Evolutionary conservation across 805 yeast genomes (phyloP).

Genomic region (Metschnikowia shivogae): DNA sequence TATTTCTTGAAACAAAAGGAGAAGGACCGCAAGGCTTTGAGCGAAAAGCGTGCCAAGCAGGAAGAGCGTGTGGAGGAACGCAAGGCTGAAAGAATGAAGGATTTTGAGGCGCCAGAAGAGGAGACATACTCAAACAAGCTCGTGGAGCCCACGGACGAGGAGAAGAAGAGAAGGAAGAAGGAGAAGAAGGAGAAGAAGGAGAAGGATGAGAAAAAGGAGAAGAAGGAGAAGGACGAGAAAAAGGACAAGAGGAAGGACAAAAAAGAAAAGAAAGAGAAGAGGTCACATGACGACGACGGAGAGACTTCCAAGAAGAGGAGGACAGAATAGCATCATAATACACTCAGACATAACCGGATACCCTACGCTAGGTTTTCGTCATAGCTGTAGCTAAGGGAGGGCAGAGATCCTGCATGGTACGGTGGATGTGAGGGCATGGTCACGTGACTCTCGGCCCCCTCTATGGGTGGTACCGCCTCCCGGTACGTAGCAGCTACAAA

Average conservation of each 20-base stretch:
- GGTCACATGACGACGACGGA: constrained; percentile 16
- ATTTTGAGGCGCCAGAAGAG: constrained; percentile 85
- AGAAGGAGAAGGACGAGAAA: constrained; percentile 21
- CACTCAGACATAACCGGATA: not conserved
- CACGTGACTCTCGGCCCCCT: no score
- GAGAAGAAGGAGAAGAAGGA: constrained; percentile 26
- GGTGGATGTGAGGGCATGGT: no score
- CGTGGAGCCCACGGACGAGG: constrained; percentile 14
- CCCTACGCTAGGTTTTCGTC: constrained; percentile 23
- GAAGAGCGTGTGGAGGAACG: constrained; percentile 61
- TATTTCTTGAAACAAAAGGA: constrained; percentile 88
- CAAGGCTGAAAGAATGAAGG: constrained; percentile 69
- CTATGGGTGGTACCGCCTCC: no score
- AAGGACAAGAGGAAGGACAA: constrained; percentile 20
- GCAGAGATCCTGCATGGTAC: no score
- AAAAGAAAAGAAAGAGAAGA: constrained; percentile 11
- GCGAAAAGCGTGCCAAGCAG: constrained; percentile 77
- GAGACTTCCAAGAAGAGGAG: constrained; percentile 5
- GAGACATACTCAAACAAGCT: constrained; percentile 45
- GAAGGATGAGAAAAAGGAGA: constrained; percentile 19
- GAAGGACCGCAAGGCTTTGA: constrained; percentile 64
- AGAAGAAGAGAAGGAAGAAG: constrained; percentile 20
- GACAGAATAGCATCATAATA: constrained; percentile 1
- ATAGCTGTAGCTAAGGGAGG: constrained; percentile 18
- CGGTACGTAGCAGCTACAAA: no score